These are phyloP conservation scores for Teunomyces aglyptinius DNA, from an alignment of 805 yeast species.

Conservation along the genomic window DNA sequence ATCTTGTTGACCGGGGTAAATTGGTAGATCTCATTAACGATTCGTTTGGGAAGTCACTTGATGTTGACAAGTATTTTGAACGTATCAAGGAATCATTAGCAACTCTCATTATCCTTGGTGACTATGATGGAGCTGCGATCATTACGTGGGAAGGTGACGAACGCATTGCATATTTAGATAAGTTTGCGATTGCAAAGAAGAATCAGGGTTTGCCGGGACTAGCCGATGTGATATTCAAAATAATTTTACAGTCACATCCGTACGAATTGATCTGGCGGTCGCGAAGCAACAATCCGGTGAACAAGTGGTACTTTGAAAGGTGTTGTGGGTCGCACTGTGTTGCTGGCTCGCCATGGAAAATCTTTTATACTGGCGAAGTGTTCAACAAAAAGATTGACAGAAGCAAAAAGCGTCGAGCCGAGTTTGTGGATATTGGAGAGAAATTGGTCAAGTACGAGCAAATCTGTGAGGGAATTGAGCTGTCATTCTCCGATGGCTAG, in stretches of 20 bases:
- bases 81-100: constrained; percentile 70
- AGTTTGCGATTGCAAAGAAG: constrained; percentile 82
- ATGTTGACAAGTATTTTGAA: constrained; percentile 60
- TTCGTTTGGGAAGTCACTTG: constrained; percentile 72
- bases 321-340: constrained; percentile 61
- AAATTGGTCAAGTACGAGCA: constrained; percentile 48
- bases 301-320: constrained; percentile 96
- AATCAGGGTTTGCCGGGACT: constrained; percentile 91
- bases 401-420: constrained; percentile 8
- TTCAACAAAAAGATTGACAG: constrained; percentile 35
- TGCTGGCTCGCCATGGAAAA: constrained; percentile 38
- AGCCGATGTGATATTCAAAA: constrained; percentile 89
- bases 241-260: constrained; percentile 66
- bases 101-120: constrained; percentile 81
- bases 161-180: constrained; percentile 78
- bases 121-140: constrained; percentile 93
- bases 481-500: constrained; percentile 40
- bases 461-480: constrained; percentile 56
- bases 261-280: constrained; percentile 89
- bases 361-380: constrained; percentile 41
- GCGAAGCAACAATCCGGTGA: constrained; percentile 80
- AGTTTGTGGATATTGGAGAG: constrained; percentile 19
- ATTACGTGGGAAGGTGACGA: constrained; percentile 86
- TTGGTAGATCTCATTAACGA: constrained; percentile 66
- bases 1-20: constrained; percentile 52